phyloP scores from a whole-genome alignment of 1,284 basidiomycete genomes.

The Meripilus lineatus region DNA sequence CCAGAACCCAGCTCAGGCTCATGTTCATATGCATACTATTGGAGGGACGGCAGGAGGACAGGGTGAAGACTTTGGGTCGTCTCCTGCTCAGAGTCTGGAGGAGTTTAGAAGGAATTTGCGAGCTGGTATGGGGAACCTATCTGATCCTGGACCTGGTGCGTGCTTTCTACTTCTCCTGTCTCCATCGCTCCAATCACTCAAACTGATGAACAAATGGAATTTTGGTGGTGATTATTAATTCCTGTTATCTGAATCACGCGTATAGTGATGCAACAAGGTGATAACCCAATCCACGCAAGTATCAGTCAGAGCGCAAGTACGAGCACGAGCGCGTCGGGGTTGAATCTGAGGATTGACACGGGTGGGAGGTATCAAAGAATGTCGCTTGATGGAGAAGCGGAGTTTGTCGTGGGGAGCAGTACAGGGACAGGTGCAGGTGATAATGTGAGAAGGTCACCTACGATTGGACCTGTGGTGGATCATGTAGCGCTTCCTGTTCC shows the following conservation, averaged over 20 bases:
- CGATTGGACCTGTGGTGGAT: not conserved
- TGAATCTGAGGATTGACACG: no score
- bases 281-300: no score
- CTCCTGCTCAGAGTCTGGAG: not conserved
- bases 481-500: not conserved
- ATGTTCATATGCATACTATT: slow-evolving; percentile 6
- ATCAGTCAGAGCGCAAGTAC: no score
- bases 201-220: no score
- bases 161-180: no score
- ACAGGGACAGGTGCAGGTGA: not conserved
- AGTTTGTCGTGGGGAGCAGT: slow-evolving; percentile 4
- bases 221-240: no score
- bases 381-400: not conserved
- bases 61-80: not conserved
- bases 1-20: not conserved
- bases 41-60: slow-evolving; percentile 4
- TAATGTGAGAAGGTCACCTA: not conserved
- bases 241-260: no score
- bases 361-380: no score
- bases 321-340: no score
- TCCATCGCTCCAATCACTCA: no score
- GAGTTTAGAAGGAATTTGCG: not conserved
- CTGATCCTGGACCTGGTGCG: no score
- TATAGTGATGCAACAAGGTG: no score
- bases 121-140: not conserved